phyloP scores from a whole-genome alignment of 306 rosid species.

The Herpetospermum pedunculosum region DNA sequence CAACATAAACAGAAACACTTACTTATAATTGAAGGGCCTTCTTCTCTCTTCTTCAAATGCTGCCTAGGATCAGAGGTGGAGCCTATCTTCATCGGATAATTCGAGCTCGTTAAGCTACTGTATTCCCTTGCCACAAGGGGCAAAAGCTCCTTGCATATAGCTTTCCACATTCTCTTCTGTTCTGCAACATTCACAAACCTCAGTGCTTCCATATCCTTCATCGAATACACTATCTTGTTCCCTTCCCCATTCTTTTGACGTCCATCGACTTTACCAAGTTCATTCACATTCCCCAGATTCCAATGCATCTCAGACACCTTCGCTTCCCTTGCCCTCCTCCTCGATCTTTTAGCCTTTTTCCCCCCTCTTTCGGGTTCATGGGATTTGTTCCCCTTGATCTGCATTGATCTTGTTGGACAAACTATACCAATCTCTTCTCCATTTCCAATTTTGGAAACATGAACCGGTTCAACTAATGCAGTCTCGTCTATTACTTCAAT shows the following conservation, averaged over 20 bases:
- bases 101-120: constrained; percentile 27
- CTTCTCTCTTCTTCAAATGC: constrained; percentile 23
- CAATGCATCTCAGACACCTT: constrained; percentile 2
- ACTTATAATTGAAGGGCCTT: constrained; percentile 30
- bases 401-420: constrained; percentile 6
- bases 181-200: constrained; percentile 35
- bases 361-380: constrained; percentile 12
- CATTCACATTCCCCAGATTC: constrained; percentile 1
- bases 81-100: constrained; percentile 20
- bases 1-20: constrained; percentile 1
- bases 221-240: constrained; percentile 33
- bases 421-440: constrained; percentile 9
- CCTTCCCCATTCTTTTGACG: constrained; percentile 14
- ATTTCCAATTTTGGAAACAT: constrained; percentile 5
- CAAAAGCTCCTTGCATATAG: constrained; percentile 31
- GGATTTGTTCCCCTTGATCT: constrained; percentile 12
- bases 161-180: constrained; percentile 53
- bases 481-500: constrained; percentile 75
- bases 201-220: constrained; percentile 52
- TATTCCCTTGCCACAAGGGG: constrained; percentile 45
- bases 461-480: constrained; percentile 43
- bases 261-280: background rate
- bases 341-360: constrained; percentile 19
- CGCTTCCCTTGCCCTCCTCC: constrained; percentile 23
- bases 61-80: constrained; percentile 17